phyloP scores from a whole-genome alignment of 1,284 basidiomycete genomes.

The Coniophora puteana region DNA sequence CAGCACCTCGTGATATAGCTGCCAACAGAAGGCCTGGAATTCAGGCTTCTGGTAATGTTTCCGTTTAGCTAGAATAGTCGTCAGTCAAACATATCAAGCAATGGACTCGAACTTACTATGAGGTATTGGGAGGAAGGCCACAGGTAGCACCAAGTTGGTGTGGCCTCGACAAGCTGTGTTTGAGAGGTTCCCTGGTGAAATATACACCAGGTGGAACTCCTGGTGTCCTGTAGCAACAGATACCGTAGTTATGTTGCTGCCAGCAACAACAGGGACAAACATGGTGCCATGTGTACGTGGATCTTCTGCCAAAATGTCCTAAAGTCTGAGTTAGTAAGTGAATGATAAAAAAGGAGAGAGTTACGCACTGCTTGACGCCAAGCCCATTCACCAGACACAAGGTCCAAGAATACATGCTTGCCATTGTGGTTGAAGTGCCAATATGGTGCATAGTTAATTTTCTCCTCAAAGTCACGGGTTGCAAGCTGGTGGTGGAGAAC shows the following conservation, averaged over 20 bases:
- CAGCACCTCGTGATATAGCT: slow-evolving; percentile 5
- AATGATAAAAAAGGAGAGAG: no score
- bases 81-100: neutral
- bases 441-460: slow-evolving; percentile 20
- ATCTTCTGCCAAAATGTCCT: no score
- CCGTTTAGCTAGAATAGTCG: neutral
- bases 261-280: slow-evolving; percentile 14
- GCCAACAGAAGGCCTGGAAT: slow-evolving; percentile 3
- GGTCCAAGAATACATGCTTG: slow-evolving; percentile 5
- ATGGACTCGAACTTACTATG: slow-evolving; percentile 9
- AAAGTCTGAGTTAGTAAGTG: no score
- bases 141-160: slow-evolving; percentile 15
- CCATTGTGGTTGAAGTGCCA: slow-evolving; percentile 9
- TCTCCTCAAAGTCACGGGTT: slow-evolving; percentile 16
- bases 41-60: slow-evolving; percentile 4
- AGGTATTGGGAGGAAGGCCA: slow-evolving; percentile 24
- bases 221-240: slow-evolving; percentile 24
- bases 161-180: slow-evolving; percentile 20
- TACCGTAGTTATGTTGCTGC: slow-evolving; percentile 23
- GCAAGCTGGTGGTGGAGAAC: slow-evolving; percentile 6
- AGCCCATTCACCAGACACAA: slow-evolving; percentile 19
- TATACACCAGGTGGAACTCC: slow-evolving; percentile 20
- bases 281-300: slow-evolving; percentile 9
- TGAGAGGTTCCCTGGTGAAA: slow-evolving; percentile 14
- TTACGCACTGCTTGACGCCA: slow-evolving; percentile 15